Evolutionary conservation across 2,329 filamentous ascomycete genomes (phyloP).

Genomic region (Exophiala phaeomuriformis): DNA sequence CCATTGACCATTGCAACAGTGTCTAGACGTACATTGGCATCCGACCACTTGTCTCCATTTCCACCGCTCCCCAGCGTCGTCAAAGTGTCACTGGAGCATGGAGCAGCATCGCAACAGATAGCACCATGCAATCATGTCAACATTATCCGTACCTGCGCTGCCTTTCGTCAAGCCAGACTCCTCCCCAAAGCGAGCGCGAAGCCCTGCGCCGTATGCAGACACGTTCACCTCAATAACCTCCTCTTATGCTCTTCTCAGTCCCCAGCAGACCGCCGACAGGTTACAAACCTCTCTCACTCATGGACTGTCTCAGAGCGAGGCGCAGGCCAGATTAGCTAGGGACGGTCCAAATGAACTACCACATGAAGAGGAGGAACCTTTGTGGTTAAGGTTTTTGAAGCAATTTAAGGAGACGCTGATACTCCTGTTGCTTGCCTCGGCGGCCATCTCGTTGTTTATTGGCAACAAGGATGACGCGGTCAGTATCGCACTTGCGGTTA

Average conservation of each 20-base stretch:
- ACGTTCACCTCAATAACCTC: constrained; percentile 37
- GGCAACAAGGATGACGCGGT: constrained; percentile 92
- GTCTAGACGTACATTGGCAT: no score
- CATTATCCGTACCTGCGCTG: constrained; percentile 51
- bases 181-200: constrained; percentile 10
- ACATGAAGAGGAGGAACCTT: constrained; percentile 82
- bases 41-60: no score
- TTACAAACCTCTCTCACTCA: constrained; percentile 75
- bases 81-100: constrained; percentile 7
- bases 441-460: constrained; percentile 78
- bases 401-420: constrained; percentile 97
- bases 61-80: not conserved
- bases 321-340: constrained; percentile 66
- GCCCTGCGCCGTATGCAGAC: constrained; percentile 11
- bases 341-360: constrained; percentile 92
- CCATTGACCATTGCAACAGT: no score
- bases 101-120: constrained; percentile 29
- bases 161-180: constrained; percentile 48
- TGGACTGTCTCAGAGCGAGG: constrained; percentile 75
- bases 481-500: constrained; percentile 91
- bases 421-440: constrained; percentile 80
- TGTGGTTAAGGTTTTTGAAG: constrained; percentile 91
- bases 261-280: constrained; percentile 67
- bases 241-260: constrained; percentile 59
- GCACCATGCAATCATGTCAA: constrained; percentile 55